Evolutionary conservation across 169 alveolate genomes (phyloP).

Genomic region (Fabrea salina): DNA sequence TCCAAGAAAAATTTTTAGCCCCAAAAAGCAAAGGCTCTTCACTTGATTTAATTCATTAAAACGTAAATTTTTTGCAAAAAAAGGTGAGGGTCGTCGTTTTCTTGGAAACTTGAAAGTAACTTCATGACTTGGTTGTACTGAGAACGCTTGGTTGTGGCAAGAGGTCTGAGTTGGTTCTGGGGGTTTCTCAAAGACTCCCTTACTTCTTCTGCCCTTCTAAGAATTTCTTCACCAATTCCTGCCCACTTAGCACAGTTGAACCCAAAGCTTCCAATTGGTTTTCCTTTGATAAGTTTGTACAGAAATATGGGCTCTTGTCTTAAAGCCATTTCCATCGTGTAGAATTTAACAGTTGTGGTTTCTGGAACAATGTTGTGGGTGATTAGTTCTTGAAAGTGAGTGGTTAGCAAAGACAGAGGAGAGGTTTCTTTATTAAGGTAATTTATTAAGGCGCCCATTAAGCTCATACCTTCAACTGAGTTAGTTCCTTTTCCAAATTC

Average conservation of each 20-base stretch:
- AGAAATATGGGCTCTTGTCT: background rate
- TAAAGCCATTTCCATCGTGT: conserved; percentile 3
- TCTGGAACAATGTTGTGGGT: background rate
- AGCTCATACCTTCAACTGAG: background rate
- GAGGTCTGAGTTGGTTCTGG: too few relatives aligned
- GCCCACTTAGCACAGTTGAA: conserved; percentile 12
- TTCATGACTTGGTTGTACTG: too few relatives aligned
- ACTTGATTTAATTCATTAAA: too few relatives aligned
- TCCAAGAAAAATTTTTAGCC: too few relatives aligned
- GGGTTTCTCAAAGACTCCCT: background rate
- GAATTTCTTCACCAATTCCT: conserved; percentile 8
- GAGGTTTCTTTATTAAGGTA: background rate
- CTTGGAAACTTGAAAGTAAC: too few relatives aligned
- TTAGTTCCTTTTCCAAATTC: conserved; percentile 30
- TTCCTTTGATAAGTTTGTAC: conserved; percentile 7
- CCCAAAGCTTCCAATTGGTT: background rate
- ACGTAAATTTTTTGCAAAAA: too few relatives aligned
- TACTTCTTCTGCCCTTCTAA: background rate
- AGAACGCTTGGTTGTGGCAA: too few relatives aligned
- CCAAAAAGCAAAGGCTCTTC: too few relatives aligned
- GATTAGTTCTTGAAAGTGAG: conserved; percentile 21
- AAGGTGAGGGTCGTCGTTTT: too few relatives aligned
- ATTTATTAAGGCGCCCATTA: background rate
- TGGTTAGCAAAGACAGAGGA: background rate
- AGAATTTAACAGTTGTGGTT: background rate